Evolutionary conservation across 2,329 filamentous ascomycete species (phyloP).

Genomic region (Ophiostoma angusticollis): DNA sequence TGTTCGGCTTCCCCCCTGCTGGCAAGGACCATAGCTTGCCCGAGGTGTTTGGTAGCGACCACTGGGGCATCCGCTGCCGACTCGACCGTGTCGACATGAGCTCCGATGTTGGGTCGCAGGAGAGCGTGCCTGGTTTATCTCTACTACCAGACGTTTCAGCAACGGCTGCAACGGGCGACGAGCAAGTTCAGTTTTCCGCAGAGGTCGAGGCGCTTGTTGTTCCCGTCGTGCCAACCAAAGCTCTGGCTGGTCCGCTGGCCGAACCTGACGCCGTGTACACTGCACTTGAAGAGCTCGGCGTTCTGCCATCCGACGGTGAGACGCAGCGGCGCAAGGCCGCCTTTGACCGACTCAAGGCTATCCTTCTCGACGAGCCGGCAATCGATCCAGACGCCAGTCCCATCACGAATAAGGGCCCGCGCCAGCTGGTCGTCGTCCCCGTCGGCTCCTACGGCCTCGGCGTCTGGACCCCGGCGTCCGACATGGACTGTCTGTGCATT

Average conservation of each 20-base stretch:
- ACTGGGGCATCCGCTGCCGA: conserved; percentile 43
- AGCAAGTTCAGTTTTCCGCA: neutral
- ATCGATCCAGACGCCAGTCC: neutral
- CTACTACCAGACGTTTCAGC: neutral
- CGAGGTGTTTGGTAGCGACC: conserved; percentile 35
- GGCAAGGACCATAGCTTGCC: conserved; percentile 7
- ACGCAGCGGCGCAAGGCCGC: conserved; percentile 9
- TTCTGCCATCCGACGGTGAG: conserved; percentile 37
- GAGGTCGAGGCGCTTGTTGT: conserved; percentile 18
- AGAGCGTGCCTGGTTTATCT: neutral
- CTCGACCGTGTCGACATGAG: conserved; percentile 17
- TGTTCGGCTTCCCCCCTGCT: conserved; percentile 37
- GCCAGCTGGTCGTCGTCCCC: conserved; percentile 38
- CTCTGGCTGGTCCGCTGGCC: conserved; percentile 19
- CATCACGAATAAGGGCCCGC: conserved; percentile 11
- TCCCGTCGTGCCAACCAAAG: conserved; percentile 23
- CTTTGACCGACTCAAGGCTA: conserved; percentile 12
- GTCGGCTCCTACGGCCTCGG: conserved; percentile 55
- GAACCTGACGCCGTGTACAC: conserved; percentile 24
- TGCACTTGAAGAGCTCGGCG: conserved; percentile 24
- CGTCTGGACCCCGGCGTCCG: conserved; percentile 47
- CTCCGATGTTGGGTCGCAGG: neutral
- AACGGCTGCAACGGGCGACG: conserved; percentile 1
- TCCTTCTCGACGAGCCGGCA: conserved; percentile 2
- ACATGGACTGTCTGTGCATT: conserved; percentile 54